These are phyloP conservation scores for Typha latifolia DNA, from an alignment of 176 grass and related monocot species.

Conservation along the genomic window DNA sequence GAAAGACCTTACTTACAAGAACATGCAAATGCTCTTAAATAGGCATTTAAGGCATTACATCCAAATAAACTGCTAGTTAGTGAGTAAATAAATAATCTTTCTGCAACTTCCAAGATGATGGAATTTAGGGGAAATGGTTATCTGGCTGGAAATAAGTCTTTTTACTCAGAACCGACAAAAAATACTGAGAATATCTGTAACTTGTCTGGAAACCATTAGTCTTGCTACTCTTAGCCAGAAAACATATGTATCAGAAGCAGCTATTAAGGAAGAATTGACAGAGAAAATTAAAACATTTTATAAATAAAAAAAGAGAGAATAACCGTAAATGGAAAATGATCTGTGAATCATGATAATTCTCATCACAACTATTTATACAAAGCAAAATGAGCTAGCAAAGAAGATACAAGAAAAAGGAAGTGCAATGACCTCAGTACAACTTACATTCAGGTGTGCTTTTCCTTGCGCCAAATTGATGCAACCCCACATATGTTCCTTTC, in stretches of 20 bases:
- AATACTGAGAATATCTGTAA: background rate
- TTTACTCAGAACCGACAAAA: background rate
- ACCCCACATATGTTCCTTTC: slow-evolving; percentile 77
- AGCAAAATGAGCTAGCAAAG: slow-evolving; percentile 1
- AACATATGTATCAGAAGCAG: background rate
- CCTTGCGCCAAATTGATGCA: slow-evolving; percentile 67
- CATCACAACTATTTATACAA: background rate
- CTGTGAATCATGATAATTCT: background rate
- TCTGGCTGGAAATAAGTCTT: background rate
- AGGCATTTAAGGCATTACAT: background rate
- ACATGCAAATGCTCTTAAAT: background rate
- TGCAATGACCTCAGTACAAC: slow-evolving; percentile 7
- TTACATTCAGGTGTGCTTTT: slow-evolving; percentile 97
- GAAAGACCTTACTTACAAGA: background rate
- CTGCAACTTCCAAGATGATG: background rate
- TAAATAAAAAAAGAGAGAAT: background rate
- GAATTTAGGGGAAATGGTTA: background rate
- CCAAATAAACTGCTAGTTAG: background rate
- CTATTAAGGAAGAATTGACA: background rate
- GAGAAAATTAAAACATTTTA: background rate
- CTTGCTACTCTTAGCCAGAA: too few relatives aligned
- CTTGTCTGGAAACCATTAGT: too few relatives aligned
- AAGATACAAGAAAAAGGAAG: background rate
- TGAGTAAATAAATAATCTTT: background rate
- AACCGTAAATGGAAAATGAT: background rate